Base-by-base conservation (phyloP, 306 rosid species). In the Abrus precatorius region DNA sequence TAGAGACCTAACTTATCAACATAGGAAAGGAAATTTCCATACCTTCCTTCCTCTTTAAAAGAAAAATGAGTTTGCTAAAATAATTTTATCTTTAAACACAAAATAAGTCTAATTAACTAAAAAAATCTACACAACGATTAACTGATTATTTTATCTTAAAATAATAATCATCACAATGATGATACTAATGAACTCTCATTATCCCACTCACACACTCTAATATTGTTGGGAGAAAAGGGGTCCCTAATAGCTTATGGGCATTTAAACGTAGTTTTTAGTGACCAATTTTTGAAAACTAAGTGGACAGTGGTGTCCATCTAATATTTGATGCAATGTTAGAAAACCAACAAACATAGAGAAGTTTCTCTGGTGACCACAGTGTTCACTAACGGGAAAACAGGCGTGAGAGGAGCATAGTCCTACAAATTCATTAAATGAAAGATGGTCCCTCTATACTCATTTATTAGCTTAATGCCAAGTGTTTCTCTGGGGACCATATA, bases 361-460 rank as follows among this genome's bases (percentile, higher is more conserved):
- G 32, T 30, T 57, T 75, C 20, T 4, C 63, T 20, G 20, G 20
- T 20, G 20, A 0, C 20, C 20, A 20, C 20, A 0, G 20, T 20
- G 20, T 20, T 20, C 20, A 20, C 20, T 20, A 20, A 20, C 20
- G 20, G 20, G 20, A 20, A 20, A 20, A 7, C n/a, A 7, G 9
- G 28, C 28, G 65, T 48, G 13, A 80, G 28, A 30, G 52, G 49
- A 28, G 14, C 44, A 14, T 49, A 45, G 65, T 12, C 66, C 43
- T 13, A 5, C 27, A 36, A 41, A n/a, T 72, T 6, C 9, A 63
- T 30, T 38, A 12, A 72, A 50, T 45, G 67, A 8, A 10, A 47
- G n/a, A 33, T 38, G 85, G 71, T 75, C 80, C 76, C 47, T 38
- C 0, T 10, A 7, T 52, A 5, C 49, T 62, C 12, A 62, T 76